Conservation (phyloP, 1,284 basidiomycete genomes). For the Trichosporon ovoides region DNA sequence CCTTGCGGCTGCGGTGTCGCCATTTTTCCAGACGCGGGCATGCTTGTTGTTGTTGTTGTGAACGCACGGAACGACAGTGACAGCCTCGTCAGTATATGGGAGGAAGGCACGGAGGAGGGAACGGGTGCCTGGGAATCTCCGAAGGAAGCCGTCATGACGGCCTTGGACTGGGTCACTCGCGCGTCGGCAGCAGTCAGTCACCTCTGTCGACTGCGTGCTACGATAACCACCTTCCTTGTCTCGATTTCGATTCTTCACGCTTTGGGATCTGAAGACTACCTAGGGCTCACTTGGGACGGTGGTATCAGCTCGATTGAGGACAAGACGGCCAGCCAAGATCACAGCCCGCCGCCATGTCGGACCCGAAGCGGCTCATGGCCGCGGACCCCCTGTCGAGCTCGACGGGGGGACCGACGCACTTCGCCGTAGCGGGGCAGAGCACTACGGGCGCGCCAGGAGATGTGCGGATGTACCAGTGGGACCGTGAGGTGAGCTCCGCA, state of each 20-base stretch:
- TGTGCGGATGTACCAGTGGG: constrained; percentile 45
- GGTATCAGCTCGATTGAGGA: too few species aligned
- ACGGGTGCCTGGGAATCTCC: constrained; percentile 8
- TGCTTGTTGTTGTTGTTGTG: background rate
- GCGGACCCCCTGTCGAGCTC: constrained; percentile 29
- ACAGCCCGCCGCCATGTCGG: constrained; percentile 14
- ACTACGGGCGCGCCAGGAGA: constrained; percentile 35
- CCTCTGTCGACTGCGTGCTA: too few species aligned
- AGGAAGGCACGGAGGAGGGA: background rate
- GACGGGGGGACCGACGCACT: constrained; percentile 20
- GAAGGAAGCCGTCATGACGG: background rate
- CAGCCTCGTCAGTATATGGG: too few species aligned
- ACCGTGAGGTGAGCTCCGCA: constrained; percentile 26
- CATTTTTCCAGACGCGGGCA: constrained; percentile 37
- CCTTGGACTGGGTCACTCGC: background rate
- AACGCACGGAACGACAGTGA: too few species aligned
- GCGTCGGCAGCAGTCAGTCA: background rate
- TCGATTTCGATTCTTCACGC: too few species aligned
- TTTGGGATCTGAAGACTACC: too few species aligned
- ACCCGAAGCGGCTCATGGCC: constrained; percentile 35
- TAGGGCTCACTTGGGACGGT: too few species aligned
- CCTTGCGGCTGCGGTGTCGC: constrained; percentile 26
- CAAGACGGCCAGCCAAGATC: too few species aligned
- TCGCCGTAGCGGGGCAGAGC: constrained; percentile 40
- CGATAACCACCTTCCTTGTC: too few species aligned